Base-by-base conservation (phyloP, 305 asterid genomes). In the Vinca major region DNA sequence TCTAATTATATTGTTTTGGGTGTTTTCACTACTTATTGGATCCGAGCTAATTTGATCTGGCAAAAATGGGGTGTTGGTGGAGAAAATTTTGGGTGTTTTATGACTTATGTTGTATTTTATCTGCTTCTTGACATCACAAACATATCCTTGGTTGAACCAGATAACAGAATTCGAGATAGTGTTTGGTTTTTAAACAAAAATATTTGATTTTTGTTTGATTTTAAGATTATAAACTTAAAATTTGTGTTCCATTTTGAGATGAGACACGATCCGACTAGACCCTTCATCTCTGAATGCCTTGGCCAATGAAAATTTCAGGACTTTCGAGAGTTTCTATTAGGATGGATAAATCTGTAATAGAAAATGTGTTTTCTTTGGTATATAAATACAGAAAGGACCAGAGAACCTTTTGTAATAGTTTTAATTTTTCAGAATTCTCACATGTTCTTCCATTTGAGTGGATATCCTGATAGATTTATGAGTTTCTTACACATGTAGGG, bases 401-500 rank as follows among this genome's bases (percentile, higher is more conserved):
- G 33, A 9, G 13, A 47, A 47, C 9, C n/a, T 47, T 45, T 45
- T 11, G 54, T 4, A 13, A 13, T 50, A 26, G 33, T 50, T 1
- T 3, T 50, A 14, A 6, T 4, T 50, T 50, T 3, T 6, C 20
- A 14, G 19, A 48, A 48, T 48, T 48, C 16, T 11, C 8, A 3
- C n/a, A 17, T 49, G 4, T 47, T 8, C 7, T 43, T 37, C 19
- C 5, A 5, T 44, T 17, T 56, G 47, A 56, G 17, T 36, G 19
- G 54, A 47, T 14, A 5, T 41, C 45, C 33, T 26, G 14, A 47
- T 47, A 10, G 51, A 47, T 14, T 50, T 8, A 39, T 11, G 17
- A 41, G 57, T 43, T 43, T 63, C 65, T 14, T 14, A 4, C 3
- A 13, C 33, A 50, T 74, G 62, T 80, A 89, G 98, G 98, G 87